phyloP scores from a whole-genome alignment of 2,329 filamentous ascomycete species.

The Rhinocladiella mackenziei region DNA sequence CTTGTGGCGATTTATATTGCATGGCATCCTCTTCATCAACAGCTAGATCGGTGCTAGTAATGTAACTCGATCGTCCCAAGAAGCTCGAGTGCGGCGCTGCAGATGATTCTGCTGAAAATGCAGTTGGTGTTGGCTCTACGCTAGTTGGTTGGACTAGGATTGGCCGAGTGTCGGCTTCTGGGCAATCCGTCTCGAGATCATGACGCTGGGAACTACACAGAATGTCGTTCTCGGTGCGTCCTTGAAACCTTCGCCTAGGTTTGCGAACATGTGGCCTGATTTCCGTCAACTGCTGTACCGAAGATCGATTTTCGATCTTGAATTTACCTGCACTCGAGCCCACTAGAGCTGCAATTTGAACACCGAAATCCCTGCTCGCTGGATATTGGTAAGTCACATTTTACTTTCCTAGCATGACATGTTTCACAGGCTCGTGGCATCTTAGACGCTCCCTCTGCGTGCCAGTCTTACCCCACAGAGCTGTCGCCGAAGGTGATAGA shows the following conservation, averaged over 20 bases:
- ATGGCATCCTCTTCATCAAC: constrained; percentile 4
- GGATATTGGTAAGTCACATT: constrained; percentile 1
- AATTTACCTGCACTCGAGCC: background rate
- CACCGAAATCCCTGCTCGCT: background rate
- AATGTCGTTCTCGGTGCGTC: no score
- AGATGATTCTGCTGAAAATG: background rate
- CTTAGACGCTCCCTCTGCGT: background rate
- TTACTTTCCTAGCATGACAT: background rate
- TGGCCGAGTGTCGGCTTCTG: no score
- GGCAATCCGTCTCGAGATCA: no score
- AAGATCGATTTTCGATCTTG: no score
- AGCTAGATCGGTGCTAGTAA: constrained; percentile 2
- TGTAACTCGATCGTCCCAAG: constrained; percentile 6
- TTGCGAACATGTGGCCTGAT: constrained; percentile 1
- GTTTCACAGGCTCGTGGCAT: constrained; percentile 1
- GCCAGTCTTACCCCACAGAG: no score
- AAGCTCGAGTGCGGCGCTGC: constrained; percentile 3
- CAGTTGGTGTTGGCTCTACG: background rate
- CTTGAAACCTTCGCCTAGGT: background rate
- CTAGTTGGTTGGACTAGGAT: no score
- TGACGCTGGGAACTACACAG: no score
- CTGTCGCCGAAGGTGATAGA: no score
- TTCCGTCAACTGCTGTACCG: no score
- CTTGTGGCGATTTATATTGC: constrained; percentile 1
- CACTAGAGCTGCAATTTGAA: background rate